phyloP scores from a whole-genome alignment of 331 rosid genomes.

The Quercus phellos region DNA sequence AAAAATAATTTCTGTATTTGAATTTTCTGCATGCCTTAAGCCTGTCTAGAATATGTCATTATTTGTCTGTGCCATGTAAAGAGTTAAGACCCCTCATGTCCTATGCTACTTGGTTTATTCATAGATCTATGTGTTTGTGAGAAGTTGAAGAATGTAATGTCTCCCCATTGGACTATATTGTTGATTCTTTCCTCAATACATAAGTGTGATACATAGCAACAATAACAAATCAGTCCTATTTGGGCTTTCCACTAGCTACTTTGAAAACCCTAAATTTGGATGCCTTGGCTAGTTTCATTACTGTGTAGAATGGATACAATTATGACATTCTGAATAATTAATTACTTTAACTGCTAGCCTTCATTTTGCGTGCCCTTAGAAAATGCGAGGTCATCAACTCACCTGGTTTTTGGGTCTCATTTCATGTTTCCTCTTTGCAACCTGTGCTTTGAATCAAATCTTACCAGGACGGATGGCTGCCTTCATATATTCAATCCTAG shows the following conservation, averaged over 20 bases:
- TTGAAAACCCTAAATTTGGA: neutral
- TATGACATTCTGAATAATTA: neutral
- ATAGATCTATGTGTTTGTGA: neutral
- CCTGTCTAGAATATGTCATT: neutral
- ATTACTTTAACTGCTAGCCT: neutral
- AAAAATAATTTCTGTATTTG: neutral
- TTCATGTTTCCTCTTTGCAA: neutral
- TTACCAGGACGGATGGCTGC: neutral
- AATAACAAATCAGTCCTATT: neutral
- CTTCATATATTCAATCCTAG: neutral
- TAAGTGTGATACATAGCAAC: neutral
- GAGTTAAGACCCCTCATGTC: neutral
- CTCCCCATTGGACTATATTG: neutral
- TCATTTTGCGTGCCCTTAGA: neutral
- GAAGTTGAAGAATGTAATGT: neutral
- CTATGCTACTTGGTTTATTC: neutral
- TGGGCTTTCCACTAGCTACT: neutral
- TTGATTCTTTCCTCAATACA: neutral
- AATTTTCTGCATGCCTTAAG: neutral
- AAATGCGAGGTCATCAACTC: neutral
- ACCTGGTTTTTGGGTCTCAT: neutral
- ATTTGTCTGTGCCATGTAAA: neutral
- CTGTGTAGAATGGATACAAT: neutral
- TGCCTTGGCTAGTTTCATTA: neutral
- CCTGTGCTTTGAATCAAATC: neutral